Conservation (phyloP, 352 stramenopile species). For the Phytophthora palmivora region DNA sequence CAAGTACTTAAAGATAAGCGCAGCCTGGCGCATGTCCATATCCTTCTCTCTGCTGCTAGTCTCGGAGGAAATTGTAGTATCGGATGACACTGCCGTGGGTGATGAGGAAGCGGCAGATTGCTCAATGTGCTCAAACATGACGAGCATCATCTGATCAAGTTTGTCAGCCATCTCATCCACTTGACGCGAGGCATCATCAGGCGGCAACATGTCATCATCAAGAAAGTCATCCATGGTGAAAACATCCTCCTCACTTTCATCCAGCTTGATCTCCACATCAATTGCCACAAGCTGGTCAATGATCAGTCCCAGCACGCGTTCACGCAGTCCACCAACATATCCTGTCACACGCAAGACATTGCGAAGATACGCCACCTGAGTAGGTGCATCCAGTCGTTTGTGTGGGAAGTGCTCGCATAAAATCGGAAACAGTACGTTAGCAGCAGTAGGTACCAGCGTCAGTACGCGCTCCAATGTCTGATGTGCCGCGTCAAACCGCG, state of each 20-base stretch:
- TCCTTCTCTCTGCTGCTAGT: constrained; percentile 20
- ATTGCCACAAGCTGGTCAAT: constrained; percentile 87
- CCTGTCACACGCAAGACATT: constrained; percentile 77
- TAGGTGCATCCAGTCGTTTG: constrained; percentile 74
- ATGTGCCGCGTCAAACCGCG: constrained; percentile 69
- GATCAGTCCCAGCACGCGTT: constrained; percentile 86
- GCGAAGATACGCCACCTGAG: constrained; percentile 74
- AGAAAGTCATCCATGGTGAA: constrained; percentile 87
- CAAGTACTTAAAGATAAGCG: constrained; percentile 77
- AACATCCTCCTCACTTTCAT: constrained; percentile 86
- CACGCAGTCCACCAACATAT: constrained; percentile 73
- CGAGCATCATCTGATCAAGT: constrained; percentile 88
- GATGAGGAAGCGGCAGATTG: constrained; percentile 20
- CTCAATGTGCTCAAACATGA: constrained; percentile 90
- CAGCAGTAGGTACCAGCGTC: constrained; percentile 72
- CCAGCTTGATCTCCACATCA: constrained; percentile 91
- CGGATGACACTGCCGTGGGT: not conserved
- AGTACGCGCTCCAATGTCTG: constrained; percentile 70
- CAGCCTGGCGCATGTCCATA: constrained; percentile 56
- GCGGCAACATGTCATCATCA: constrained; percentile 77
- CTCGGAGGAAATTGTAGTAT: not conserved
- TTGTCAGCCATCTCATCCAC: constrained; percentile 90
- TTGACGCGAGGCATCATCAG: constrained; percentile 42
- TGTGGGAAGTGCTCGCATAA: constrained; percentile 84
- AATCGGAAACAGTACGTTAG: constrained; percentile 81